Percentiles rank a stretch among this genome's conserved stretches.
These are phyloP conservation scores for Tuber brumale DNA, from an alignment of 495 filamentous ascomycete genomes.

Conservation along the genomic window DNA sequence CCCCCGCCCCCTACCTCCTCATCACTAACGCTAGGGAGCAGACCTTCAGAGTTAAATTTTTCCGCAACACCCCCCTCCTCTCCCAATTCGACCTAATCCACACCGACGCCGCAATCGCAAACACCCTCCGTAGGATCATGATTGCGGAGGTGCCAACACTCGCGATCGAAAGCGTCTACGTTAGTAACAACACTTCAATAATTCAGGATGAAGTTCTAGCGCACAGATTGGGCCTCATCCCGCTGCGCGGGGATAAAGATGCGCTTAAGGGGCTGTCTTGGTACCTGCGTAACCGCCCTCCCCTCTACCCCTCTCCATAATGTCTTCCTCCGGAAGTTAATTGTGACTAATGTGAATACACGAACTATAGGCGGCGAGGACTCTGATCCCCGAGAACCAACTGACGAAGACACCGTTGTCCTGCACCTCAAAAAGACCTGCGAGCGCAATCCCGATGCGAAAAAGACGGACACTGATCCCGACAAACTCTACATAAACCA, in stretches of 20 bases:
- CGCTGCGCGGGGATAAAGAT: constrained; percentile 67
- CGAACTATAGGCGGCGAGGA: constrained; percentile 21
- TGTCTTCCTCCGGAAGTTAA: neutral
- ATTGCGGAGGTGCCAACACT: constrained; percentile 91
- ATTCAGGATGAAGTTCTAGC: constrained; percentile 96
- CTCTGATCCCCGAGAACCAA: constrained; percentile 43
- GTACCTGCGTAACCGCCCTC: constrained; percentile 53
- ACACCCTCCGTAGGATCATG: constrained; percentile 95
- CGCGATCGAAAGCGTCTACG: constrained; percentile 85
- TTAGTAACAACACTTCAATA: constrained; percentile 90
- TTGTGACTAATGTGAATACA: neutral
- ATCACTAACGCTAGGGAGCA: constrained; percentile 38
- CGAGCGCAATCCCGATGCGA: constrained; percentile 64
- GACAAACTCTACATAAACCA: constrained; percentile 74
- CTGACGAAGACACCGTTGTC: constrained; percentile 73
- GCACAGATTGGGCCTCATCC: constrained; percentile 80
- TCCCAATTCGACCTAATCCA: constrained; percentile 85
- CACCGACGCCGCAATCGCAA: constrained; percentile 85
- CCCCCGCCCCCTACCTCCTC: neutral
- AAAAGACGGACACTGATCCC: constrained; percentile 67
- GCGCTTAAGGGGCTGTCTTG: constrained; percentile 75
- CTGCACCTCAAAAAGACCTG: constrained; percentile 68
- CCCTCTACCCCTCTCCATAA: neutral
- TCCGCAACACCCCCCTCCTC: constrained; percentile 67
- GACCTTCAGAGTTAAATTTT: constrained; percentile 69